A percentile compares a stretch with the other conserved stretches of the same genome.
These are phyloP conservation scores for Anthoceros angustus DNA, from an alignment of 225 moss, liverwort and hornwort species.

Conservation along the genomic window DNA sequence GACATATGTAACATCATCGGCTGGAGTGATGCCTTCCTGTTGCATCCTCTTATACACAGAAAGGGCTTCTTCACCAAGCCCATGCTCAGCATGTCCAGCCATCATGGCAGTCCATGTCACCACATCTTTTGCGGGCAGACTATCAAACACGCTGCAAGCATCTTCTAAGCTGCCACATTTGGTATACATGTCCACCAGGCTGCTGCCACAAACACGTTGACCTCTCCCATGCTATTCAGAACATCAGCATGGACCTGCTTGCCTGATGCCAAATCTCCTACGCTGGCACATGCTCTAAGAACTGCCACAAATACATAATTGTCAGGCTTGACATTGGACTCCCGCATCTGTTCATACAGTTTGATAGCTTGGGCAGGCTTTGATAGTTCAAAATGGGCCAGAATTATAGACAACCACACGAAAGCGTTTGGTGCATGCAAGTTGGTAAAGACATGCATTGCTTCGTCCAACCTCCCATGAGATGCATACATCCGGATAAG, in stretches of 20 bases:
- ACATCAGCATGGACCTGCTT: slow-evolving; percentile 1
- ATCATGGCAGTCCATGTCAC: slow-evolving; percentile 2
- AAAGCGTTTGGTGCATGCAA: neutral
- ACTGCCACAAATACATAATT: slow-evolving; percentile 1
- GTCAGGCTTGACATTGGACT: neutral
- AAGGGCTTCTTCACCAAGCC: neutral
- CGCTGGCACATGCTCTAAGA: neutral
- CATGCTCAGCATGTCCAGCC: neutral
- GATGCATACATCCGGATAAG: neutral
- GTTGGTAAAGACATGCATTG: neutral
- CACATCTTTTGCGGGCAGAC: neutral
- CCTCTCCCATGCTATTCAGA: neutral
- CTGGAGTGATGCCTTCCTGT: neutral
- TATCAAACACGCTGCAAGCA: neutral
- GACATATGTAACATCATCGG: neutral
- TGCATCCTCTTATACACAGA: neutral
- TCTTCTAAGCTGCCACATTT: slow-evolving; percentile 3
- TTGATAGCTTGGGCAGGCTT: neutral
- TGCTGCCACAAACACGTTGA: neutral
- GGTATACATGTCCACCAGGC: slow-evolving; percentile 4
- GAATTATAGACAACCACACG: neutral
- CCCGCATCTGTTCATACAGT: slow-evolving; percentile 1
- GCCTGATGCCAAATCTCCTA: neutral
- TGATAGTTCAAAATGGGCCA: neutral
- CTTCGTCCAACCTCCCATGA: neutral